phyloP scores from a whole-genome alignment of 2,329 filamentous ascomycete species.

The Epichloe gansuensis region DNA sequence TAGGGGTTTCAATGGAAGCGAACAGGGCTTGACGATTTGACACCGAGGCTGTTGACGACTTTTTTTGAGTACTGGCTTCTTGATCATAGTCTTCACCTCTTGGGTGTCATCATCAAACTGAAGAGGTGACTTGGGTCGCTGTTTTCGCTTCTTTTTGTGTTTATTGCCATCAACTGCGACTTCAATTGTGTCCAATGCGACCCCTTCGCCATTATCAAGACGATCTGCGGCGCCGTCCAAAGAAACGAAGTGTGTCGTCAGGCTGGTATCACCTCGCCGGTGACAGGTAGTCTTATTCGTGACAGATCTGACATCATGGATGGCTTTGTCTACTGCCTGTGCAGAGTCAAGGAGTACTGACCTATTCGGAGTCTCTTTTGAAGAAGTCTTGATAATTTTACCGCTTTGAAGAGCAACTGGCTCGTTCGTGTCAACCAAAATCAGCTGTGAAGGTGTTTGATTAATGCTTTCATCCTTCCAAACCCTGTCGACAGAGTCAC shows the following conservation, averaged over 20 bases:
- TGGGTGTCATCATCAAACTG: conserved; percentile 20
- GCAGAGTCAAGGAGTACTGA: background rate
- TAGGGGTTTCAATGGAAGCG: background rate
- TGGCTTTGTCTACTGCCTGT: background rate
- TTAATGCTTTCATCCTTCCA: background rate
- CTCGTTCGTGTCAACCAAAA: background rate
- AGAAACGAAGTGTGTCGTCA: background rate
- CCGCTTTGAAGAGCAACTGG: background rate
- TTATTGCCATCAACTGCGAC: background rate
- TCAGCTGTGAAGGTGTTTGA: background rate
- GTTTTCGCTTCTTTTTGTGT: conserved; percentile 15
- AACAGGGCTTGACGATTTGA: background rate
- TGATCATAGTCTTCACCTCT: conserved; percentile 9
- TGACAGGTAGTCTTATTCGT: background rate
- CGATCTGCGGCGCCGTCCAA: background rate
- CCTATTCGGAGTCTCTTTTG: background rate
- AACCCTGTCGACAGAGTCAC: background rate
- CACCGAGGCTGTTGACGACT: background rate
- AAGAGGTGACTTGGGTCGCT: conserved; percentile 22
- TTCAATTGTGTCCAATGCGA: background rate
- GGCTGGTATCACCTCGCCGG: background rate
- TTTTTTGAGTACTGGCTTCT: conserved; percentile 3
- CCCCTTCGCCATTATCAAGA: background rate
- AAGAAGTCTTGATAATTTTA: background rate
- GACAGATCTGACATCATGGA: background rate